Conservation (phyloP, 306 rosid genomes). For the Morella rubra region DNA sequence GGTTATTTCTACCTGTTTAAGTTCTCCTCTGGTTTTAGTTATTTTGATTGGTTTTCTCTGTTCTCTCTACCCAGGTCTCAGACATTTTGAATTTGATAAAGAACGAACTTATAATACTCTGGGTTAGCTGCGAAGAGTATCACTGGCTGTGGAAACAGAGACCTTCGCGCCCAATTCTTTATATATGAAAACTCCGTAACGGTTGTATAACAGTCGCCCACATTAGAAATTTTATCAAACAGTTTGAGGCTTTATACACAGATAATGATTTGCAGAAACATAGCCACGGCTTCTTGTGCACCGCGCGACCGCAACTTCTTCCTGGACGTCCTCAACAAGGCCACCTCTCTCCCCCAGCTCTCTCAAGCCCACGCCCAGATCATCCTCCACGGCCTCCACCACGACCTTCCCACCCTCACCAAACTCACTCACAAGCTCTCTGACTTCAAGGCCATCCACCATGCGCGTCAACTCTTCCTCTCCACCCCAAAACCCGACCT, state of each 20-base stretch:
- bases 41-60: too few species aligned
- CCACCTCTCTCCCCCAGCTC: slow-evolving; percentile 51
- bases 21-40: too few species aligned
- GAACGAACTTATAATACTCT: too few species aligned
- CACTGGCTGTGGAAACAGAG: background rate
- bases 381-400: slow-evolving; percentile 58
- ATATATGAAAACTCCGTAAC: background rate
- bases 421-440: slow-evolving; percentile 82
- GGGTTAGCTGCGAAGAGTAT: too few species aligned
- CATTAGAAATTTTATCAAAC: background rate
- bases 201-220: background rate
- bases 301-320: slow-evolving; percentile 47
- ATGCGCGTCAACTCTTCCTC: slow-evolving; percentile 64
- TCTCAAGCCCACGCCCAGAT: slow-evolving; percentile 73
- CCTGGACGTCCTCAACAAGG: slow-evolving; percentile 48
- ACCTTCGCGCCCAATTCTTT: background rate
- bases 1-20: too few species aligned
- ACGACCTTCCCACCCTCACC: slow-evolving; percentile 75
- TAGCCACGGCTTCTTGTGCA: slow-evolving; percentile 17
- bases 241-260: background rate
- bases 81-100: too few species aligned
- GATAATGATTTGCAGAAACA: slow-evolving; percentile 38
- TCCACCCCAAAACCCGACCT: slow-evolving; percentile 67
- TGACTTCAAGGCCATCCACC: slow-evolving; percentile 61
- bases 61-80: too few species aligned